phyloP scores from a whole-genome alignment of 345 rosid species.

The Salix purpurea region DNA sequence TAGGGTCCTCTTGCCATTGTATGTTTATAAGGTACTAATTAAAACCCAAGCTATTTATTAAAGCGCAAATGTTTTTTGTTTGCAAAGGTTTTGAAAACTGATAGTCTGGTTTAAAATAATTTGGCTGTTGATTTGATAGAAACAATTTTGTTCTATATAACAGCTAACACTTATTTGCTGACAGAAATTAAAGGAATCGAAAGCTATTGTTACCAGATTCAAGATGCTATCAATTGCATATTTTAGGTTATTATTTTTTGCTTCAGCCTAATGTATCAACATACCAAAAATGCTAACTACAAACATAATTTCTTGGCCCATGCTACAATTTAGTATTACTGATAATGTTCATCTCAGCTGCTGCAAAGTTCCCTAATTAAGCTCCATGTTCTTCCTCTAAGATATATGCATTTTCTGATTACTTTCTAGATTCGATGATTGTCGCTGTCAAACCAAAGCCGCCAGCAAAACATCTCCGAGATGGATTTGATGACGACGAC shows the following conservation, averaged over 20 bases:
- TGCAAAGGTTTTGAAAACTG: not conserved
- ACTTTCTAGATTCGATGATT: slow-evolving; percentile 50
- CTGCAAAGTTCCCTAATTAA: not conserved
- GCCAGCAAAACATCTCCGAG: slow-evolving; percentile 46
- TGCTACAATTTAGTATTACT: not conserved
- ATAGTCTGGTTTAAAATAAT: not conserved
- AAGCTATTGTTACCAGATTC: not conserved
- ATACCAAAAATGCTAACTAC: no score
- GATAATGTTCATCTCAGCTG: not conserved
- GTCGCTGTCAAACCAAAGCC: slow-evolving; percentile 80
- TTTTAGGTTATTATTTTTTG: no score
- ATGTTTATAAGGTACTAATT: no score
- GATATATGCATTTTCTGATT: not conserved
- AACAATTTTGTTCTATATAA: no score
- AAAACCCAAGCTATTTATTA: no score
- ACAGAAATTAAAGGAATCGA: not conserved
- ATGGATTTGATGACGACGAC: slow-evolving; percentile 50
- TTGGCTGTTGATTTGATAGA: not conserved
- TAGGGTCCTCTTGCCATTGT: not conserved
- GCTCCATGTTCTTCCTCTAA: not conserved
- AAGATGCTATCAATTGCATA: not conserved
- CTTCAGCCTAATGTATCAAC: not conserved
- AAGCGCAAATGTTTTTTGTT: not conserved
- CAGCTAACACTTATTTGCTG: not conserved
- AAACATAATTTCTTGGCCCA: no score